Percentiles rank a stretch among this genome's conserved stretches.
These are phyloP conservation scores for Stagonosporopsis tanaceti DNA, from an alignment of 2,329 filamentous ascomycete genomes.

Conservation along the genomic window DNA sequence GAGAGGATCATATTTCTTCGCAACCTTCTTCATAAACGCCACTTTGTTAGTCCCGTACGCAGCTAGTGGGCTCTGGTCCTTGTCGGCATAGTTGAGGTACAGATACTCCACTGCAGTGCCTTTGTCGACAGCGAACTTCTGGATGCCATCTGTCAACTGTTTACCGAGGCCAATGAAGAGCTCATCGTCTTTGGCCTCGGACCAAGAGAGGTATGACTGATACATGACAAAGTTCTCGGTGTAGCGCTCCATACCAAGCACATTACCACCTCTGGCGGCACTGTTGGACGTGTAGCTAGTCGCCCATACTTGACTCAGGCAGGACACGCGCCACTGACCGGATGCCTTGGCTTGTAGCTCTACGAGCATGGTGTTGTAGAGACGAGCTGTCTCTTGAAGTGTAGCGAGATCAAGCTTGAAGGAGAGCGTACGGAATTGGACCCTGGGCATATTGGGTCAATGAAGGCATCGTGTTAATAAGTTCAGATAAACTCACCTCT, in stretches of 20 bases:
- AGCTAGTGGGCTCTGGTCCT: conserved; percentile 19
- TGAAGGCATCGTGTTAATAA: not conserved
- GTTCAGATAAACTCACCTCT: conserved; percentile 4
- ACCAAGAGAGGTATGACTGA: conserved; percentile 26
- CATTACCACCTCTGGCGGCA: conserved; percentile 48
- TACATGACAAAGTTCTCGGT: conserved; percentile 24
- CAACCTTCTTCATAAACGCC: conserved; percentile 9
- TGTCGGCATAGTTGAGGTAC: conserved; percentile 41
- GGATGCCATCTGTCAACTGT: conserved; percentile 16
- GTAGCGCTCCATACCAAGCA: conserved; percentile 44
- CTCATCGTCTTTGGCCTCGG: conserved; percentile 19
- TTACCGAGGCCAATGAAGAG: conserved; percentile 16
- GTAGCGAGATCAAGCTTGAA: conserved; percentile 33
- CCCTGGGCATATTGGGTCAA: conserved; percentile 8
- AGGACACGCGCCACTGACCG: conserved; percentile 24
- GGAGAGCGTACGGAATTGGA: conserved; percentile 30
- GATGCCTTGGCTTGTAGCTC: conserved; percentile 41
- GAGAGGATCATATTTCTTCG: conserved; percentile 43
- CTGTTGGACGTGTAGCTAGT: conserved; percentile 22
- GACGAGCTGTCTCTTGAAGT: conserved; percentile 28
- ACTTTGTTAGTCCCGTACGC: conserved; percentile 13
- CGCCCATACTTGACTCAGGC: conserved; percentile 20
- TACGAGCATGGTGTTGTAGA: conserved; percentile 36
- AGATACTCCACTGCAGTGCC: conserved; percentile 19
- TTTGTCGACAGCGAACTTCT: conserved; percentile 8